Conservation (phyloP, 2,329 filamentous ascomycete species). For the Albifimbria verrucaria region DNA sequence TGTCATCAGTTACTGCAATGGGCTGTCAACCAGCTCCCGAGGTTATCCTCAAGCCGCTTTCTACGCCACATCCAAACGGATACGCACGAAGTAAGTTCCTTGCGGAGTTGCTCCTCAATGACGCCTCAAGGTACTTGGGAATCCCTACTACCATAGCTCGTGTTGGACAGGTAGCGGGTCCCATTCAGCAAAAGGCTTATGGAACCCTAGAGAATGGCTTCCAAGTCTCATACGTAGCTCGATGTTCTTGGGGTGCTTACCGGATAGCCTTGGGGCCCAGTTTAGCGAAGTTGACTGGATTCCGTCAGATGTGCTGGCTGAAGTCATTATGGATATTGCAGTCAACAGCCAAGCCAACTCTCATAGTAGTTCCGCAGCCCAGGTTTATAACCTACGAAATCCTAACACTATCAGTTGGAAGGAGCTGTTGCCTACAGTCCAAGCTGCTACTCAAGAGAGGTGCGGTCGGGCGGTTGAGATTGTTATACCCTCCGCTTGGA, state of each 20-base stretch:
- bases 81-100: constrained; percentile 1
- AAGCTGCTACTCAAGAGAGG: not conserved
- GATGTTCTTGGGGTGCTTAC: not conserved
- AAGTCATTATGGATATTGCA: not conserved
- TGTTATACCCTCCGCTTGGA: not conserved
- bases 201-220: constrained; percentile 1
- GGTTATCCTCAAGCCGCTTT: not conserved
- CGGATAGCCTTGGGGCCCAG: not conserved
- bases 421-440: not conserved
- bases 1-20: not conserved
- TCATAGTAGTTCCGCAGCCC: too few relatives aligned
- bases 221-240: not conserved
- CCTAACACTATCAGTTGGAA: not conserved
- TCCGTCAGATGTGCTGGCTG: not conserved
- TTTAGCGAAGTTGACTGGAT: constrained; percentile 1
- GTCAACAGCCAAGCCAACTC: not conserved
- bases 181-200: not conserved
- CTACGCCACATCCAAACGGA: not conserved
- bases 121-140: not conserved
- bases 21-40: not conserved
- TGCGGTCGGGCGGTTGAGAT: not conserved
- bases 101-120: not conserved
- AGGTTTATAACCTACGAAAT: constrained; percentile 1
- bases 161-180: not conserved
- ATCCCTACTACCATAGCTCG: not conserved